A percentile compares a stretch with the other conserved stretches of the same genome.
Conservation (phyloP, 1,139 yeast species). For the Blastobotrys proliferans region DNA sequence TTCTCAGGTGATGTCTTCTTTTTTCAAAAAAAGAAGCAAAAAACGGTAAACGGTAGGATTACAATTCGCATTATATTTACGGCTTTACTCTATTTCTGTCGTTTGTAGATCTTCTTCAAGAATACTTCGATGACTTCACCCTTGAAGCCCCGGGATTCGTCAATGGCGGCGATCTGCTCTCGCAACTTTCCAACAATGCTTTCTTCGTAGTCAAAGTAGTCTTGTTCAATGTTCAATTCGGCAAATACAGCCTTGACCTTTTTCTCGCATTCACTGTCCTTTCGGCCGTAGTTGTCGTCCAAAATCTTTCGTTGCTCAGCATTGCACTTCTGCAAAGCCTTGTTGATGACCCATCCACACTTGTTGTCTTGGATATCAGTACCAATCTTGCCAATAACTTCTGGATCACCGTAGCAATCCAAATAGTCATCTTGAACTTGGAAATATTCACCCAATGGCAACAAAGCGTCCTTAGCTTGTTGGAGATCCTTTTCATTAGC, state of each 20-base stretch:
- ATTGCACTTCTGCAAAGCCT: conserved; percentile 74
- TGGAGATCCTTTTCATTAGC: conserved; percentile 66
- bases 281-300: conserved; percentile 87
- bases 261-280: conserved; percentile 65
- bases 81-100: conserved; percentile 61
- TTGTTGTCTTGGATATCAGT: conserved; percentile 98
- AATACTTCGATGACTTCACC: conserved; percentile 77
- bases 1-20: conserved; percentile 8
- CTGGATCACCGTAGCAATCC: conserved; percentile 97
- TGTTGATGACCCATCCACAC: conserved; percentile 96
- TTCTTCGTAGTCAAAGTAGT: conserved; percentile 82
- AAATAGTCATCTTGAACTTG: conserved; percentile 97
- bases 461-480: conserved; percentile 82
- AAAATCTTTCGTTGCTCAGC: conserved; percentile 78
- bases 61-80: no score
- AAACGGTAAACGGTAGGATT: no score
- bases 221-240: conserved; percentile 66
- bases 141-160: conserved; percentile 91
- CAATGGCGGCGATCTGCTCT: conserved; percentile 61
- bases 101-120: conserved; percentile 87
- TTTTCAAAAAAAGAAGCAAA: conserved; percentile 3
- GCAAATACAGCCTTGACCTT: conserved; percentile 69
- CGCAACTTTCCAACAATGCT: conserved; percentile 60
- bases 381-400: conserved; percentile 96
- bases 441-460: conserved; percentile 97